Base-by-base conservation (phyloP, 176 grass and related monocot genomes). In the Oryza meridionalis region DNA sequence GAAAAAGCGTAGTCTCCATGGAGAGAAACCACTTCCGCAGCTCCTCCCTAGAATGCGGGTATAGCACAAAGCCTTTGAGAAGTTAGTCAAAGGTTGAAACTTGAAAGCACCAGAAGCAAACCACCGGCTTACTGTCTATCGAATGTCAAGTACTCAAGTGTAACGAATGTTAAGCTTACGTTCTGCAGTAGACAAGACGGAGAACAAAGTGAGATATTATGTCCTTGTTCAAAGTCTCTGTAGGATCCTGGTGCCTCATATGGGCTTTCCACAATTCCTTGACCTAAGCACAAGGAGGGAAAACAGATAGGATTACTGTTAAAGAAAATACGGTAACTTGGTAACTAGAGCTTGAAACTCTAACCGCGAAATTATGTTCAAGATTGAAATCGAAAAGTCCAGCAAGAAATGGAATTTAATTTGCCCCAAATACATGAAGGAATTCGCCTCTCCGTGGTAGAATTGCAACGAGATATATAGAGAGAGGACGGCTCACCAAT, bases 161-260 rank as follows among this genome's bases (percentile, higher is more conserved):
- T 15, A 55, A 55, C 5, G 24, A 38, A 87, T 55, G 24, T 9
- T 53, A 87, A 83, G 65, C 92, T 27, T 90, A 98, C 96, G 93
- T 93, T 92, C 96, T 92, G 87, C 96, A 98, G 50, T 98, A 98
- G n/a, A 98, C 96, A 65, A 95, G 96, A 71, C 96, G 93, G 64
- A 98, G 96, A 26, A 93, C 96, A 66, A 93, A 95, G 84, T 98
- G 96, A 5, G 96, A 98, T 82, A 94, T 95, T 76, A 98, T 92
- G 76, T 98, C 96, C 88, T 95, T 98, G 69, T 94, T 95, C 80
- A 90, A 72, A 80, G 80, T 90, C 84, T 92, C 91, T 27, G 86
- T 79, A 69, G 93, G 84, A 93, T 98, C 93, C 81, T 83, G 89
- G 89, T 95, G 96, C 80, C 88, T 92, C 96, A 98, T 98, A 78